Percentiles rank a stretch among this genome's conserved stretches.
These are phyloP conservation scores for Diutina siamensis DNA, from an alignment of 1,139 yeast genomes.

Conservation along the genomic window DNA sequence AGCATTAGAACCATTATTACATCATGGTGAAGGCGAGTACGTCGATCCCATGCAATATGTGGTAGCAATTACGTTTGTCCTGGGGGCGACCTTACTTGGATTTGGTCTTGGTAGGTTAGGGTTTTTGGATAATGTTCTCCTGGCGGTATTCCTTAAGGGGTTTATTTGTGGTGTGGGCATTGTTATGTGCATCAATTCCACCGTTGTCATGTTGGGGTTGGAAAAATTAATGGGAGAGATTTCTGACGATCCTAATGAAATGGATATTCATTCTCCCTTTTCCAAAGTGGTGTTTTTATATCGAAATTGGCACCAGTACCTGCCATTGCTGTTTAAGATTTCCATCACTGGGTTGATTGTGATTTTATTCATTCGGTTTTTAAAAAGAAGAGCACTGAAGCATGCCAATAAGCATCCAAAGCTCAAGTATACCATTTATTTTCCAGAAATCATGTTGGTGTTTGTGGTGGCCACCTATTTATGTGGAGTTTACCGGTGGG, in stretches of 20 bases:
- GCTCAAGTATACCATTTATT: slow-evolving; percentile 28
- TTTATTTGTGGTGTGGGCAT: slow-evolving; percentile 90
- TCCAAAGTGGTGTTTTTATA: slow-evolving; percentile 54
- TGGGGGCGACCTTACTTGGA: slow-evolving; percentile 65
- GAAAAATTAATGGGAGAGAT: slow-evolving; percentile 24
- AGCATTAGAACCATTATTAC: slow-evolving; percentile 60
- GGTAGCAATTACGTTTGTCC: slow-evolving; percentile 61
- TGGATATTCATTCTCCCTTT: slow-evolving; percentile 67
- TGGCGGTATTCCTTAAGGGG: slow-evolving; percentile 75
- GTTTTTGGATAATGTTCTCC: slow-evolving; percentile 74
- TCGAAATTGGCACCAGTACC: slow-evolving; percentile 26
- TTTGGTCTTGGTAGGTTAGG: slow-evolving; percentile 83
- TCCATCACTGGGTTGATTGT: slow-evolving; percentile 35
- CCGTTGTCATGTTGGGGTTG: slow-evolving; percentile 64
- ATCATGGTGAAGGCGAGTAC: slow-evolving; percentile 30
- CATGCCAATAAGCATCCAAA: slow-evolving; percentile 10
- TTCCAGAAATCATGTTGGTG: slow-evolving; percentile 79
- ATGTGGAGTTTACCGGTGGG: slow-evolving; percentile 45
- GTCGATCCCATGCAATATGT: slow-evolving; percentile 53
- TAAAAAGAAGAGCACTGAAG: slow-evolving; percentile 24
- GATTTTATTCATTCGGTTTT: slow-evolving; percentile 26
- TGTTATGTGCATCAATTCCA: slow-evolving; percentile 75
- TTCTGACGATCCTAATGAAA: slow-evolving; percentile 21
- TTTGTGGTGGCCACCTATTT: slow-evolving; percentile 53
- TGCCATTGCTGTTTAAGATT: slow-evolving; percentile 41